Evolutionary conservation across 768 basidiomycete genomes (phyloP).

Genomic region (Amanita brunnescens): DNA sequence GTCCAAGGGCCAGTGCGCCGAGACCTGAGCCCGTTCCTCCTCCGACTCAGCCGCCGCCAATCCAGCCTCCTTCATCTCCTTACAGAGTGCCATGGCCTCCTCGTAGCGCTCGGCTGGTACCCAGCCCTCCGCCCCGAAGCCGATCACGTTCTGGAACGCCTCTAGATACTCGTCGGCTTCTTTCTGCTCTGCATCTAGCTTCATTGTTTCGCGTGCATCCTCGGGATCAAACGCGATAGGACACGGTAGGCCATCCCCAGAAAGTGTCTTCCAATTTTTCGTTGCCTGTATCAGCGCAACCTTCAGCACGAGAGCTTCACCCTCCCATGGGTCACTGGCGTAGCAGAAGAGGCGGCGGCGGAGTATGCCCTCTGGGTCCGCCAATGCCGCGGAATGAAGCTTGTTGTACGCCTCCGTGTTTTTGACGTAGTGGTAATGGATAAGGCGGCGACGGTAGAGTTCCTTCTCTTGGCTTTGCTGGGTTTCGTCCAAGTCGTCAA

Average conservation of each 20-base stretch:
- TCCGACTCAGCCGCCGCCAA: slow-evolving; percentile 22
- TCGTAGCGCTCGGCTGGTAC: slow-evolving; percentile 34
- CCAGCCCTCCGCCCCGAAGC: slow-evolving; percentile 33
- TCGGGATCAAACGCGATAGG: slow-evolving; percentile 37
- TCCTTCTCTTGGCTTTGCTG: slow-evolving; percentile 22
- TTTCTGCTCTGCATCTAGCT: slow-evolving; percentile 24
- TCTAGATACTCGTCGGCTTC: slow-evolving; percentile 23
- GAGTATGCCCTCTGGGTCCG: slow-evolving; percentile 28
- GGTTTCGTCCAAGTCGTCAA: slow-evolving; percentile 31
- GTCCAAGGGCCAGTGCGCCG: slow-evolving; percentile 36
- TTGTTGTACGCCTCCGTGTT: slow-evolving; percentile 37
- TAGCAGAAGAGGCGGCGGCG: slow-evolving; percentile 32
- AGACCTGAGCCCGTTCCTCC: slow-evolving; percentile 29
- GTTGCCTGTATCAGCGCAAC: slow-evolving; percentile 34
- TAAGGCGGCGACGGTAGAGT: slow-evolving; percentile 36
- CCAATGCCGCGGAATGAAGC: slow-evolving; percentile 30
- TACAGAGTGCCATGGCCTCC: slow-evolving; percentile 22
- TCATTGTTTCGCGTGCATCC: slow-evolving; percentile 32
- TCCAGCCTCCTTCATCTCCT: slow-evolving; percentile 25
- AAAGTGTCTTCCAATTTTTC: slow-evolving; percentile 33
- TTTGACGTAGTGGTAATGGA: slow-evolving; percentile 41
- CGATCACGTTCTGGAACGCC: slow-evolving; percentile 18
- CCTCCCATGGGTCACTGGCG: slow-evolving; percentile 41
- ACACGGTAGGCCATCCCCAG: slow-evolving; percentile 29
- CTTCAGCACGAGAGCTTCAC: slow-evolving; percentile 40